phyloP scores from a whole-genome alignment of 495 filamentous ascomycete genomes.

The Aspergillus hancockii region DNA sequence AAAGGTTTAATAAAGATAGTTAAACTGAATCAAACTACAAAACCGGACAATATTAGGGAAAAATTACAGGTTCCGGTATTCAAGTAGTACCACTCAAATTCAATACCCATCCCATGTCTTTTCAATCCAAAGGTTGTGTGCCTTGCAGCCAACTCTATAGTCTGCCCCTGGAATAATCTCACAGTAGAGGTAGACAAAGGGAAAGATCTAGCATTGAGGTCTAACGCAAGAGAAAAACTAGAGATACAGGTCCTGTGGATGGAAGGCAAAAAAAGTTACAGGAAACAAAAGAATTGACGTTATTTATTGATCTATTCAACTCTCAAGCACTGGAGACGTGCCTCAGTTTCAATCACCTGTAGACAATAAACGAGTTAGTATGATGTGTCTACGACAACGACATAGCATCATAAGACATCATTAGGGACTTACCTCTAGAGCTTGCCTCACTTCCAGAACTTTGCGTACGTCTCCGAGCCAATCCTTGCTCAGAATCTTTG shows the following conservation, averaged over 20 bases:
- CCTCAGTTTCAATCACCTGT: slow-evolving; percentile 53
- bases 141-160: background rate
- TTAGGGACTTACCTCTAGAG: slow-evolving; percentile 73
- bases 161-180: background rate
- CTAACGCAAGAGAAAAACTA: slow-evolving; percentile 46
- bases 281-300: slow-evolving; percentile 36
- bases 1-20: no score
- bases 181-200: slow-evolving; percentile 22
- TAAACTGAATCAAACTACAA: no score
- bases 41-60: no score
- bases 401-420: background rate
- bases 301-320: slow-evolving; percentile 45
- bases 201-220: slow-evolving; percentile 45
- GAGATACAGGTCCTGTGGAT: slow-evolving; percentile 46
- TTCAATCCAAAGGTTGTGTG: background rate
- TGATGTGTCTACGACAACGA: background rate
- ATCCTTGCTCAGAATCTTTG: slow-evolving; percentile 86
- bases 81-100: no score
- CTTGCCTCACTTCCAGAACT: slow-evolving; percentile 92
- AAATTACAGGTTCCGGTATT: no score
- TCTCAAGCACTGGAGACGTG: slow-evolving; percentile 50
- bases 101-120: no score
- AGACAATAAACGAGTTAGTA: slow-evolving; percentile 23
- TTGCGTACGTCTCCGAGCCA: slow-evolving; percentile 87
- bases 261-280: slow-evolving; percentile 36